A percentile compares a stretch with the other conserved stretches of the same genome.
Evolutionary conservation across 441 rosid species (phyloP).

Genomic region (Flueggea neowawraea): DNA sequence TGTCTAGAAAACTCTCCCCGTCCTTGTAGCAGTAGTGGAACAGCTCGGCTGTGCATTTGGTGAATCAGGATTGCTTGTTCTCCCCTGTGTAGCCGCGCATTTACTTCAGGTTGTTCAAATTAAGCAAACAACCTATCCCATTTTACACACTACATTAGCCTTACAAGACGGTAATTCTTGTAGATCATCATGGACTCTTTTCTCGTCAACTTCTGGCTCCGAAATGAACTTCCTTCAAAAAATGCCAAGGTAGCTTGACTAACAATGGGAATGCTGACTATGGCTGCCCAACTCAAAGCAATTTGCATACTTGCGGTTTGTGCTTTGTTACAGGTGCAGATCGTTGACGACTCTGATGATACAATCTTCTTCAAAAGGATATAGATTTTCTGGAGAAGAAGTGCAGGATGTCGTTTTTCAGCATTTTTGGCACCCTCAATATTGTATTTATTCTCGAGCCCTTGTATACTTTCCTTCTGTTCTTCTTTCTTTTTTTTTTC

Average conservation of each 20-base stretch:
- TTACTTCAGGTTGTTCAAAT: slow-evolving; percentile 56
- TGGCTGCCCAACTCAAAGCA: not conserved
- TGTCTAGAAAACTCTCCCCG: slow-evolving; percentile 85
- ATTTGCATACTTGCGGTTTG: not conserved
- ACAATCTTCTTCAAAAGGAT: not conserved
- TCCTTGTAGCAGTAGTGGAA: slow-evolving; percentile 88
- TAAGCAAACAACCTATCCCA: not conserved
- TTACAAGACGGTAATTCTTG: slow-evolving; percentile 11
- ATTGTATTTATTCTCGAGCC: not conserved
- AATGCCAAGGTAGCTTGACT: slow-evolving; percentile 48
- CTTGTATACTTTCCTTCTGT: not conserved
- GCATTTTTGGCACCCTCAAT: too few species aligned
- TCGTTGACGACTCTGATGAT: not conserved
- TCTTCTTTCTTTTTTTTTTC: too few species aligned
- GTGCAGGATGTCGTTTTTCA: not conserved
- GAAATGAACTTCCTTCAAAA: slow-evolving; percentile 31
- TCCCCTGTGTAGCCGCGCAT: slow-evolving; percentile 97
- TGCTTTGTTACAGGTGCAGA: slow-evolving; percentile 3
- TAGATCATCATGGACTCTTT: slow-evolving; percentile 83
- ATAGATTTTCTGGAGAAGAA: not conserved
- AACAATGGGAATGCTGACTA: not conserved
- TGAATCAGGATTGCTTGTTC: slow-evolving; percentile 82
- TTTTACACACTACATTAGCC: not conserved
- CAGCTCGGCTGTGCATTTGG: slow-evolving; percentile 86
- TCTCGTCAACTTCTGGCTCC: slow-evolving; percentile 67